Conservation (phyloP, 257 asterid species). For the Haberlea rhodopensis region DNA sequence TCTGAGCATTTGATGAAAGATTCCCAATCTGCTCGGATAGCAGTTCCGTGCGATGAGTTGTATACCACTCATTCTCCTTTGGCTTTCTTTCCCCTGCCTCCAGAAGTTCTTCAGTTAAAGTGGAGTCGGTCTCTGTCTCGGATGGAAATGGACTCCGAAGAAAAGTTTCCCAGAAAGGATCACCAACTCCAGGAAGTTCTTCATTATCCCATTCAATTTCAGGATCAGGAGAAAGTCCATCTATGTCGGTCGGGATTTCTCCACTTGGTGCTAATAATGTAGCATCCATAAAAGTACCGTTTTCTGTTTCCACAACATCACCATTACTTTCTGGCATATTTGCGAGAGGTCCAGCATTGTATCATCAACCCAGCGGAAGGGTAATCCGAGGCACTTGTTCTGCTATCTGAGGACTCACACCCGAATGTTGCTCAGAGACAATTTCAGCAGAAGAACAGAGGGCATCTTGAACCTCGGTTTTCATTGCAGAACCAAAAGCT, state of each 20-base stretch:
- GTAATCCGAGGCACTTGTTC: conserved; percentile 33
- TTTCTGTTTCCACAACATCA: conserved; percentile 36
- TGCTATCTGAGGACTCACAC: conserved; percentile 30
- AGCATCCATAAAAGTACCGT: conserved; percentile 40
- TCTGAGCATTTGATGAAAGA: conserved; percentile 60
- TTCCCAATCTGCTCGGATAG: conserved; percentile 86
- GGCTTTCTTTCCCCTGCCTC: too few relatives aligned
- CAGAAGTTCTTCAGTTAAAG: conserved; percentile 39
- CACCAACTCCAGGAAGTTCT: conserved; percentile 66
- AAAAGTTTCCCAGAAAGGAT: conserved; percentile 89
- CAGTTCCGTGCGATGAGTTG: conserved; percentile 54
- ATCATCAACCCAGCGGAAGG: conserved; percentile 42
- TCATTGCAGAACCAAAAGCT: conserved; percentile 30
- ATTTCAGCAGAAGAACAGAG: conserved; percentile 34
- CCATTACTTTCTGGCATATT: conserved; percentile 40
- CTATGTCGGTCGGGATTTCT: conserved; percentile 43
- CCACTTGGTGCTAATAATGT: conserved; percentile 8
- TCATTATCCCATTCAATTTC: conserved; percentile 61
- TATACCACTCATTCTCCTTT: conserved; percentile 53
- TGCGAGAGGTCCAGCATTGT: conserved; percentile 49
- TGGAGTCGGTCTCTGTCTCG: conserved; percentile 38
- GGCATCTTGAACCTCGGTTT: conserved; percentile 38
- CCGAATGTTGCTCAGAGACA: conserved; percentile 26
- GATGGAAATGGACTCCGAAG: conserved; percentile 54
- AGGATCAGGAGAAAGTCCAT: conserved; percentile 44